Percentiles rank a stretch among this genome's conserved stretches.
Conservation (phyloP, 1,284 basidiomycete genomes). For the Vanrija humicola region DNA sequence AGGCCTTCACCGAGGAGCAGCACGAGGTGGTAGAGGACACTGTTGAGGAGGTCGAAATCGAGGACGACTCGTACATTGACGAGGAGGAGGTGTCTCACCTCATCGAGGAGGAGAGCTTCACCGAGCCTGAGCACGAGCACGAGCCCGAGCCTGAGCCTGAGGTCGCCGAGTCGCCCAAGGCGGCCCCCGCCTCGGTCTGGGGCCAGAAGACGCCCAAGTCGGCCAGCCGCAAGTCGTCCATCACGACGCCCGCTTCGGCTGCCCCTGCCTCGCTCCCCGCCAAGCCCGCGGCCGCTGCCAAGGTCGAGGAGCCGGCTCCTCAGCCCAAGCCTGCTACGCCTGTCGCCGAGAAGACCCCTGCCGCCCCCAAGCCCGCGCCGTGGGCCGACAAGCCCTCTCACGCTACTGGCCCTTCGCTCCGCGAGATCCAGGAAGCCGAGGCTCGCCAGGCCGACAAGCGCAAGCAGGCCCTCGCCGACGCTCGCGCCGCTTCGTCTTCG, state of each 20-base stretch:
- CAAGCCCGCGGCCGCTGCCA: conserved; percentile 34
- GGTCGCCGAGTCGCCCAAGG: conserved; percentile 9
- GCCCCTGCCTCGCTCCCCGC: conserved; percentile 33
- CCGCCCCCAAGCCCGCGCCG: conserved; percentile 37
- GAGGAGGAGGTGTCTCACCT: too few relatives aligned
- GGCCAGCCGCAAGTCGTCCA: conserved; percentile 30
- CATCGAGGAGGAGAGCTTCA: background rate
- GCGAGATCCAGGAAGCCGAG: conserved; percentile 95
- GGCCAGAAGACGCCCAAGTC: conserved; percentile 22
- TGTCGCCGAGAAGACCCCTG: conserved; percentile 4
- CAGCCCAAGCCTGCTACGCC: conserved; percentile 9
- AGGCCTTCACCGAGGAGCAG: too few relatives aligned
- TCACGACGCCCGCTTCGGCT: conserved; percentile 27
- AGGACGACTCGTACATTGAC: too few relatives aligned
- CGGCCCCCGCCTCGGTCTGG: conserved; percentile 29
- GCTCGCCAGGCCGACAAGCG: conserved; percentile 68
- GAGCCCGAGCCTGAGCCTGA: conserved; percentile 4
- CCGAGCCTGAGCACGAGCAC: conserved; percentile 6
- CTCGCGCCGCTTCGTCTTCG: conserved; percentile 53
- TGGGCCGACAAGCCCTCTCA: conserved; percentile 47
- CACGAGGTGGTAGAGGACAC: background rate
- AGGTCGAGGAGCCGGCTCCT: conserved; percentile 60
- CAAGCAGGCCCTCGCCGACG: conserved; percentile 61
- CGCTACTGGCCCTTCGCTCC: conserved; percentile 61
- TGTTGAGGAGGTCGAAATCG: too few relatives aligned